Evolutionary conservation across 345 rosid genomes (phyloP).

Genomic region (Tarenaya hassleriana): DNA sequence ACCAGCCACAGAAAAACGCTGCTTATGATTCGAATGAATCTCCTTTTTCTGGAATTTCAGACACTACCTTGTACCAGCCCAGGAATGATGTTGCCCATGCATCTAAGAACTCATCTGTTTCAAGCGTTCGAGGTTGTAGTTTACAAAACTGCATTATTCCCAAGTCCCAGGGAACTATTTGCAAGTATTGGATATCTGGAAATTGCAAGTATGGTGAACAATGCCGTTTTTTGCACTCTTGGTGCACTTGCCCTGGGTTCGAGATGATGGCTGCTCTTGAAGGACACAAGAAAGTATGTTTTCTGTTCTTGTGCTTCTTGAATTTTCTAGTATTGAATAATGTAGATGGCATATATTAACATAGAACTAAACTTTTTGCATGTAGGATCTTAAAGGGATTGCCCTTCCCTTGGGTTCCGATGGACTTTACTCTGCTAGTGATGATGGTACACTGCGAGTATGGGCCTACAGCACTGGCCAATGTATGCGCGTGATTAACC

Average conservation of each 20-base stretch:
- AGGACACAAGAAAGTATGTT: constrained; percentile 29
- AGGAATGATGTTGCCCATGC: background rate
- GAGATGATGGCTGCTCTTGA: constrained; percentile 25
- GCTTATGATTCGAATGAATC: background rate
- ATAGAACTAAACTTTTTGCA: background rate
- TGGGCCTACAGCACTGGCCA: constrained; percentile 60
- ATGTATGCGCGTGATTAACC: constrained; percentile 26
- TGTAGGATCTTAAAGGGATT: constrained; percentile 42
- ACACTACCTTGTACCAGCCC: background rate
- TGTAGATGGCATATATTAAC: background rate
- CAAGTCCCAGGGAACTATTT: constrained; percentile 5
- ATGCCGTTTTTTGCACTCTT: constrained; percentile 29
- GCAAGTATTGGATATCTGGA: constrained; percentile 29
- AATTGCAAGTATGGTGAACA: constrained; percentile 28
- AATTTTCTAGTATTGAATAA: background rate
- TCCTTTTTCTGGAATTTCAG: background rate
- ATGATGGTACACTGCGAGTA: constrained; percentile 36
- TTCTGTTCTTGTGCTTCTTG: background rate
- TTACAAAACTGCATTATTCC: constrained; percentile 6
- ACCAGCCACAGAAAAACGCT: constrained; percentile 7
- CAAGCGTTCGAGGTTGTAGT: constrained; percentile 10
- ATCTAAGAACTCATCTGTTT: constrained; percentile 3
- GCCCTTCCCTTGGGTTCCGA: constrained; percentile 44
- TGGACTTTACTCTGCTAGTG: constrained; percentile 51
- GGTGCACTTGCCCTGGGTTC: constrained; percentile 24